Evolutionary conservation across 2,329 filamentous ascomycete species (phyloP), one percentile per base, ranked within the genome.

Genomic region (Colletotrichum phormii): DNA sequence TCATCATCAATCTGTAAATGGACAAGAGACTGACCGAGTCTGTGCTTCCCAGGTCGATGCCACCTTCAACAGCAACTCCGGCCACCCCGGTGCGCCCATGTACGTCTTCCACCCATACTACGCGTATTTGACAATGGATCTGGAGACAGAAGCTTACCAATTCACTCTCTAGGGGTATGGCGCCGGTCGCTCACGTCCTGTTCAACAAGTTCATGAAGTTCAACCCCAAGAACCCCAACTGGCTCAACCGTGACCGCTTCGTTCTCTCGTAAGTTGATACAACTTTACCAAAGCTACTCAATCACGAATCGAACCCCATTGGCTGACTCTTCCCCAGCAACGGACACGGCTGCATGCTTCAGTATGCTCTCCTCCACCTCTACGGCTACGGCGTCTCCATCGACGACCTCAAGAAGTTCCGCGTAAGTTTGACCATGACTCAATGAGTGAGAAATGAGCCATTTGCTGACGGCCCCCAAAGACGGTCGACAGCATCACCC

Each of bases 151-250:
- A 49, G 78, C 82, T 86, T 77, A 86, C 24, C 79, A 73, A 63
- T 76, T 8, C 18, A 35, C 61, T 24, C 61, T 75, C 22, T 74
- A 92, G 90, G 90, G 90, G 90, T 83, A 91, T 98, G 94, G 97
- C 97, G 81, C 96, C 97, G 75, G 92, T 95, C 81, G 93, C 97
- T 85, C 97, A 98, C 90, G 95, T 98, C 81, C 91, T 99, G 77
- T 99, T 94, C 89, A 97, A 98, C 91, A 97, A 97, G 86, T 97
- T 98, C 90, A 95, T 99, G 95, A 97, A 88, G 84, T 99, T 98
- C 91, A 99, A 98, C 93, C 97, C 97, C 81, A 97, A 98, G 93
- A 98, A 98, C 91, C 94, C 97, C 79, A 89, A 95, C 77, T 99
- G 95, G 95, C 81, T 97, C 80, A 98, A 98, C 91, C 93, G 97